Base-by-base conservation (phyloP, 495 filamentous ascomycete species). In the Aspergillus hancockii region DNA sequence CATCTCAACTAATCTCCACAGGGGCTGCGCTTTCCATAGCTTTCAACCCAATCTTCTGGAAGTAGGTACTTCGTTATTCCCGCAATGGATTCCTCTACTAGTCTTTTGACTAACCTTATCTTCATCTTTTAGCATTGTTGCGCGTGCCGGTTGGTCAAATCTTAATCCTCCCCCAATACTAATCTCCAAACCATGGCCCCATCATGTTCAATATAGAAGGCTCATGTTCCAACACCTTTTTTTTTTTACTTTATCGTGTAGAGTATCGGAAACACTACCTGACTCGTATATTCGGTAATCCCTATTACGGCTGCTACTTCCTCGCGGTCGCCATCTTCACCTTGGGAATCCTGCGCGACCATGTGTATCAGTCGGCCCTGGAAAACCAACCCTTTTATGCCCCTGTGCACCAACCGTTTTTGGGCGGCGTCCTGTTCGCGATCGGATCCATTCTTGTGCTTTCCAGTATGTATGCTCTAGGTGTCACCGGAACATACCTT, bases 401-500 rank as follows among this genome's bases (percentile, higher is more conserved):
- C 52, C 71, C 74, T 34, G 71, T 76, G 58, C 75, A 88, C 66
- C 94, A 98, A 75, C 93, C 94, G 14, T 77, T 88, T 28, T 69
- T 88, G 19, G 90, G 88, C 41, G 89, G 86, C 54, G 78, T 73
- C 10, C 80, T 97, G 41, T 81, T 98, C 63, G 80, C 81, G 45
- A 57, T 78, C 40, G 95, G 94, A 46, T 97, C 96, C 67, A 73
- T 90, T 54, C 84, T 98, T 18, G 94, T 98, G 25, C 70, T 98
- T 18, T 86, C 87, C 30, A 90, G 86, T 59, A 98, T 96, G 78
- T 97, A 87, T 85, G 89, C 86, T 28, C 83, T 98, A n/a, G 94
- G 94, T 46, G 81, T 98, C 60, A 98, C 94, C 10, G 95, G 94
- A 56, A 98, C 94, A 62, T 98, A 97, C 72, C 80, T 98, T 25